phyloP scores from a whole-genome alignment of 2,329 filamentous ascomycete genomes.

The Aspergillus sp. region DNA sequence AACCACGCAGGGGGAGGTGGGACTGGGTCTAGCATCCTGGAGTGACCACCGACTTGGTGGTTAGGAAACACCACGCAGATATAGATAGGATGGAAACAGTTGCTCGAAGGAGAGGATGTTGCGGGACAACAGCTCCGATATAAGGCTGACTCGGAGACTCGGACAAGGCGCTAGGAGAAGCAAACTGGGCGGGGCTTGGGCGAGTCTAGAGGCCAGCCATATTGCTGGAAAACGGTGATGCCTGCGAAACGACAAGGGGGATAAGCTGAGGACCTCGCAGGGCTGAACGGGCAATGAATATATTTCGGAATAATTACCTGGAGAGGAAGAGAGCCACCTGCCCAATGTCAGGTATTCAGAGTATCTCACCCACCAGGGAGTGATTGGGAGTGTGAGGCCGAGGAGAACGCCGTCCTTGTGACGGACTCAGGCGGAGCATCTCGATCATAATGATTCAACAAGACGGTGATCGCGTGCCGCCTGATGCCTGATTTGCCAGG shows the following conservation, averaged over 20 bases:
- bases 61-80: background rate
- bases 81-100: background rate
- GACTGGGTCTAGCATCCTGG: slow-evolving; percentile 46
- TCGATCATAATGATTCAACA: slow-evolving; percentile 2
- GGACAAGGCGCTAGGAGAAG: background rate
- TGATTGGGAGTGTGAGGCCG: background rate
- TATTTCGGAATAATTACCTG: background rate
- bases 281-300: background rate
- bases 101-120: background rate
- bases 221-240: slow-evolving; percentile 12
- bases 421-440: background rate
- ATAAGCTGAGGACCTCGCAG: background rate
- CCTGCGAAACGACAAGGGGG: slow-evolving; percentile 1
- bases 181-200: slow-evolving; percentile 5
- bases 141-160: slow-evolving; percentile 5
- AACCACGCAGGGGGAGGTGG: slow-evolving; percentile 54
- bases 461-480: slow-evolving; percentile 15
- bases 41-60: slow-evolving; percentile 14
- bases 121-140: background rate
- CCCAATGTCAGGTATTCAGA: background rate
- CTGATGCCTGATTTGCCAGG: slow-evolving; percentile 19
- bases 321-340: background rate
- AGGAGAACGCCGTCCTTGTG: background rate
- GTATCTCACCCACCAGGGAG: background rate
- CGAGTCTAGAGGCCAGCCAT: slow-evolving; percentile 14